phyloP scores from a whole-genome alignment of 148 eudicot genomes.

The Euryodendron excelsum region DNA sequence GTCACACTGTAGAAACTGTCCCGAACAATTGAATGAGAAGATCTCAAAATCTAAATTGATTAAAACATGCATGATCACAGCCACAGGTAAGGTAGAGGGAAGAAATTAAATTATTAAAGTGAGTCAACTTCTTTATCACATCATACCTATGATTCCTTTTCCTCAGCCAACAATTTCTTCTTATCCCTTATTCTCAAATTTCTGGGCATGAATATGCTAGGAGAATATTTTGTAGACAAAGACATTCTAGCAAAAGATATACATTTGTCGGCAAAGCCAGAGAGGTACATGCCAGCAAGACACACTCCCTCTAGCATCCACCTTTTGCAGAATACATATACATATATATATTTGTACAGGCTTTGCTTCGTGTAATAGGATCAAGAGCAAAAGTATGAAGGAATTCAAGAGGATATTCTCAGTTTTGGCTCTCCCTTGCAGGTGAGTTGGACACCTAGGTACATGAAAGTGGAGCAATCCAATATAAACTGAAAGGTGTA shows the following conservation, averaged over 20 bases:
- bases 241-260: constrained; percentile 6
- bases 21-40: not conserved
- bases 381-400: not conserved
- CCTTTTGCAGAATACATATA: too few species aligned
- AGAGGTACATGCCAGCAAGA: not conserved
- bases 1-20: not conserved
- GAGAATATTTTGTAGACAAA: not conserved
- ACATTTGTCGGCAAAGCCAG: not conserved
- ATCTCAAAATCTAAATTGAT: not conserved
- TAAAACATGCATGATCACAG: not conserved
- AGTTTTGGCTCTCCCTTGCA: not conserved
- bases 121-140: constrained; percentile 12
- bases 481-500: too few species aligned
- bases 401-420: not conserved
- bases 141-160: not conserved
- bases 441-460: not conserved
- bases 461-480: not conserved
- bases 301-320: not conserved
- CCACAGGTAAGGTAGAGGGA: not conserved
- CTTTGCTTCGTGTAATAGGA: not conserved
- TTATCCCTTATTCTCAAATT: not conserved
- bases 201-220: not conserved
- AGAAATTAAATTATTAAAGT: not conserved
- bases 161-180: not conserved
- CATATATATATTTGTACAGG: not conserved